Percentiles rank a stretch among this genome's conserved stretches.
Conservation (phyloP, 164 flowering plant species). For the Euptelea pleiosperma region DNA sequence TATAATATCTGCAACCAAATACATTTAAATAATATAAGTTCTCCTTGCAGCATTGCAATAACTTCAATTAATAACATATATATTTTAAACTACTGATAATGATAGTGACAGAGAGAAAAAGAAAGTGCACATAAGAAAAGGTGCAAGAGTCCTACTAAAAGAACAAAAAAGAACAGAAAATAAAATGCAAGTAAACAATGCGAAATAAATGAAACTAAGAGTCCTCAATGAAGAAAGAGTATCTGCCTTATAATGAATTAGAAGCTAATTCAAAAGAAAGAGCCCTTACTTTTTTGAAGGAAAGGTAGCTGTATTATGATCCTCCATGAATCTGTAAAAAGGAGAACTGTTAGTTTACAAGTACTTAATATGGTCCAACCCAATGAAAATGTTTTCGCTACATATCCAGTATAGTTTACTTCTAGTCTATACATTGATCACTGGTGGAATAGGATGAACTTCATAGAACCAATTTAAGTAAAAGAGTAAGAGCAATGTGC, state of each 20-base stretch:
- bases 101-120: too few relatives aligned
- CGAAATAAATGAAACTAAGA: too few relatives aligned
- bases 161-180: neutral
- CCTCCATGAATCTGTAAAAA: constrained; percentile 92
- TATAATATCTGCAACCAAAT: constrained; percentile 66
- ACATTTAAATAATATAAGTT: neutral
- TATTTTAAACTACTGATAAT: too few relatives aligned
- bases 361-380: neutral
- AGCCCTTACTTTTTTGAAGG: constrained; percentile 89
- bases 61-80: neutral
- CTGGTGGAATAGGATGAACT: neutral
- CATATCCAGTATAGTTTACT: neutral
- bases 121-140: too few relatives aligned
- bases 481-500: neutral
- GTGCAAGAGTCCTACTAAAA: neutral
- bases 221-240: too few relatives aligned
- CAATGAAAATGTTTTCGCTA: neutral
- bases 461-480: constrained; percentile 4
- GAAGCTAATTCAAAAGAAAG: too few relatives aligned
- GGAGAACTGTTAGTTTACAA: neutral
- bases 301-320: constrained; percentile 95
- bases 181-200: neutral
- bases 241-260: too few relatives aligned
- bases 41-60: constrained; percentile 3
- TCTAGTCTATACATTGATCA: neutral